A percentile compares a stretch with the other conserved stretches of the same genome.
These are phyloP conservation scores for Chlamydomonas asymmetrica DNA, from an alignment of 139 green algal genomes.

Conservation along the genomic window DNA sequence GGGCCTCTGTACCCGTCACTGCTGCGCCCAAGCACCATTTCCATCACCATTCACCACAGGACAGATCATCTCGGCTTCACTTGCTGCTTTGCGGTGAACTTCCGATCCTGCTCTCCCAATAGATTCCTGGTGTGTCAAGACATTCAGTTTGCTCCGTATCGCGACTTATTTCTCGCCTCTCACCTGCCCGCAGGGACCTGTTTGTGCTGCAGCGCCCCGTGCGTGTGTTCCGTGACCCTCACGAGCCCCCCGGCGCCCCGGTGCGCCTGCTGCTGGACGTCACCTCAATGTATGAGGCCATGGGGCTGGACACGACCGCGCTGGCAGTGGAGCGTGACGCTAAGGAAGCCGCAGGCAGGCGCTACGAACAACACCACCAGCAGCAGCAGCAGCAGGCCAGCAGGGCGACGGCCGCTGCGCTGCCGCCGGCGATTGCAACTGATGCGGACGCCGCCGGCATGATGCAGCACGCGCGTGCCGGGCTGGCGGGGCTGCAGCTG, in stretches of 20 bases:
- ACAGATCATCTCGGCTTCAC: neutral
- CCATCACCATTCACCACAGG: neutral
- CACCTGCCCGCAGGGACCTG: neutral
- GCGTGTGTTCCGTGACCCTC: neutral
- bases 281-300: conserved; percentile 5
- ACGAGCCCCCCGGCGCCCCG: neutral
- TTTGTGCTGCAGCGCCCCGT: conserved; percentile 5
- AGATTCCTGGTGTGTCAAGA: neutral
- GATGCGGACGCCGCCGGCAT: too few species aligned
- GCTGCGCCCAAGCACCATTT: neutral
- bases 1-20: neutral
- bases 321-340: too few species aligned
- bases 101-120: neutral
- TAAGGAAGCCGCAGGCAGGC: too few species aligned
- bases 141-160: neutral
- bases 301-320: too few species aligned
- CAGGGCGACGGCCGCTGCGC: too few species aligned
- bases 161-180: neutral
- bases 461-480: too few species aligned
- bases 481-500: too few species aligned
- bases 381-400: too few species aligned
- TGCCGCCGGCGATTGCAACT: too few species aligned
- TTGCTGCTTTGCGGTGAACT: neutral
- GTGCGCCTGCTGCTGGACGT: conserved; percentile 13
- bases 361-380: too few species aligned